Evolutionary conservation across 495 filamentous ascomycete species (phyloP).

Genomic region (Penicillium steckii): DNA sequence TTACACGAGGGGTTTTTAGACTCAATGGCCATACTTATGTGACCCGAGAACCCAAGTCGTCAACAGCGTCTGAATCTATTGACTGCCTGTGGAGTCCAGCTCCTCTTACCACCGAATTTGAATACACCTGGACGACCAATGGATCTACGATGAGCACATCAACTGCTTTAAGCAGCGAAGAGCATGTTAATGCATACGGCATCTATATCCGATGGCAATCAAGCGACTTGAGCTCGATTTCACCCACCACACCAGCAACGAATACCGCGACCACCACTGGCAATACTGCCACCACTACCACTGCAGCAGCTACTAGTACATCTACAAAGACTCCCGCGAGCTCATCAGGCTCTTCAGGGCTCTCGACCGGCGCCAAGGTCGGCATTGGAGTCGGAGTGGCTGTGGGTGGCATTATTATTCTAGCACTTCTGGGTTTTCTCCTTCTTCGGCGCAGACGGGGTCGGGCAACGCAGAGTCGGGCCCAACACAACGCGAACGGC

Average conservation of each 20-base stretch:
- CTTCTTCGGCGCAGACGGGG: not conserved
- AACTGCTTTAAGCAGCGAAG: not conserved
- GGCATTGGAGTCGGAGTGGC: conserved; percentile 5
- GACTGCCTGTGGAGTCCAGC: not conserved
- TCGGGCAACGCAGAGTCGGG: not conserved
- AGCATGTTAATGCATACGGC: not conserved
- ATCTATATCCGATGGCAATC: conserved; percentile 3
- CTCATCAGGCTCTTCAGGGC: not conserved
- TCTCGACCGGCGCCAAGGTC: not conserved
- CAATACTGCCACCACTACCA: not conserved
- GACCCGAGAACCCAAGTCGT: not conserved
- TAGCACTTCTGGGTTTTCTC: not conserved
- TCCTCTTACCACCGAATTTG: not conserved
- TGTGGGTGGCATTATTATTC: not conserved
- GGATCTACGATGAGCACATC: not conserved
- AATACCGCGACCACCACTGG: not conserved
- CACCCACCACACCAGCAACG: not conserved
- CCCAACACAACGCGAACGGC: too few species aligned
- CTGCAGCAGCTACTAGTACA: not conserved
- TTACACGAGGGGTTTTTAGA: not conserved
- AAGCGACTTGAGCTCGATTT: not conserved
- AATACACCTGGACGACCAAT: not conserved
- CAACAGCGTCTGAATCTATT: not conserved
- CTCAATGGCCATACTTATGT: not conserved
- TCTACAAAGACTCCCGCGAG: not conserved